phyloP scores from a whole-genome alignment of 306 rosid species.

The Prunus mume region DNA sequence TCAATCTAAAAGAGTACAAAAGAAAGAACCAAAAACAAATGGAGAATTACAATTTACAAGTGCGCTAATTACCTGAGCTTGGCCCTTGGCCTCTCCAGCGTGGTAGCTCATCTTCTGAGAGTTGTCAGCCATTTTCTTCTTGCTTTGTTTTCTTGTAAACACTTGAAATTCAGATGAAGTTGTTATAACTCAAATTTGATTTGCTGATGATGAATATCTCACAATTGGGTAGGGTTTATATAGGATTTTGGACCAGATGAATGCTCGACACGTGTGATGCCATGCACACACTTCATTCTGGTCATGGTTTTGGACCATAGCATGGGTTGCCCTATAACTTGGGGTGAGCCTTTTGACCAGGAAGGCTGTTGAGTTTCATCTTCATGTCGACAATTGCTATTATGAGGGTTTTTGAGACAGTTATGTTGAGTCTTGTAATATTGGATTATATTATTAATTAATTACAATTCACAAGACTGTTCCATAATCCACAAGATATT shows the following conservation, averaged over 20 bases:
- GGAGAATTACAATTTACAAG: too few relatives aligned
- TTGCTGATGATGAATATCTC: background rate
- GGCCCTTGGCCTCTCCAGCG: too few relatives aligned
- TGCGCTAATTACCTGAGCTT: too few relatives aligned
- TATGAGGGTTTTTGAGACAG: background rate
- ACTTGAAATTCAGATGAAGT: background rate
- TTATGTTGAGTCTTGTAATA: background rate
- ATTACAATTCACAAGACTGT: too few relatives aligned
- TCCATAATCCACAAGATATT: too few relatives aligned
- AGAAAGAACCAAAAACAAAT: too few relatives aligned
- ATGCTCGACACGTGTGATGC: slow-evolving; percentile 1
- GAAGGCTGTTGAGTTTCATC: background rate
- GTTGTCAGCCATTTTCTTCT: too few relatives aligned
- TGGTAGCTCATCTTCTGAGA: too few relatives aligned
- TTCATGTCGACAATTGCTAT: background rate
- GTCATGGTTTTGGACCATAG: background rate
- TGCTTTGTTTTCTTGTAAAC: background rate
- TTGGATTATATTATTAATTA: too few relatives aligned
- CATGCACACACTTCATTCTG: background rate
- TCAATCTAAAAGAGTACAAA: too few relatives aligned
- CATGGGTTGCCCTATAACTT: background rate
- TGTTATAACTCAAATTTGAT: background rate
- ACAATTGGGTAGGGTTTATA: background rate
- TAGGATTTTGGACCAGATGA: background rate
- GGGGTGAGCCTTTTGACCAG: background rate